A percentile compares a stretch with the other conserved stretches of the same genome.
Evolutionary conservation across 2,329 filamentous ascomycete genomes (phyloP).

Genomic region (Alternaria gaisen): DNA sequence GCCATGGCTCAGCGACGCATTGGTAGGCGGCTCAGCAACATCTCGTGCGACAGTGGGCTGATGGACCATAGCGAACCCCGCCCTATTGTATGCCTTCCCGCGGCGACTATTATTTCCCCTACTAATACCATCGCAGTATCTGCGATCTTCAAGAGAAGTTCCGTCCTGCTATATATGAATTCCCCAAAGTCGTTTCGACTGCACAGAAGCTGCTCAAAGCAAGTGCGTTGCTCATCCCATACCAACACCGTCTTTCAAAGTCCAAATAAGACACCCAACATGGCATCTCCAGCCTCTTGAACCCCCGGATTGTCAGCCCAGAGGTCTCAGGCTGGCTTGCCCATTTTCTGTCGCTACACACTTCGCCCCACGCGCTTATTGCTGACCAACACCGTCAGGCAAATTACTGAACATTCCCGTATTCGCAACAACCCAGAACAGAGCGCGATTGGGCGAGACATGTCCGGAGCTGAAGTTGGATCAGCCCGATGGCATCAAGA

Average conservation of each 20-base stretch:
- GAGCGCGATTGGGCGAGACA: slow-evolving; percentile 78
- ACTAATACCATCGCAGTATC: slow-evolving; percentile 65
- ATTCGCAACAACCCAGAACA: slow-evolving; percentile 86
- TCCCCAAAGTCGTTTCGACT: slow-evolving; percentile 72
- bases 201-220: slow-evolving; percentile 63
- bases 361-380: not conserved
- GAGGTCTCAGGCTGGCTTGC: not conserved
- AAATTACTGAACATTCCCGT: slow-evolving; percentile 77
- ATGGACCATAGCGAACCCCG: slow-evolving; percentile 49
- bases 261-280: slow-evolving; percentile 1
- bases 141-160: slow-evolving; percentile 98
- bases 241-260: not conserved
- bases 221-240: slow-evolving; percentile 40
- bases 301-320: not conserved
- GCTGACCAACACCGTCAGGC: slow-evolving; percentile 40
- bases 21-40: slow-evolving; percentile 34
- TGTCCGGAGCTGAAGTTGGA: slow-evolving; percentile 73
- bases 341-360: slow-evolving; percentile 7
- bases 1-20: slow-evolving; percentile 45
- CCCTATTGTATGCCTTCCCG: slow-evolving; percentile 49
- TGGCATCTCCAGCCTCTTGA: not conserved
- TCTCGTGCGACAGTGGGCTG: slow-evolving; percentile 29
- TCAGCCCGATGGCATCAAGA: slow-evolving; percentile 59
- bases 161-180: slow-evolving; percentile 81
- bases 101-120: slow-evolving; percentile 2